These are phyloP conservation scores for Entomortierella parvispora DNA, from an alignment of 192 early-diverging fungal genomes.

Conservation along the genomic window DNA sequence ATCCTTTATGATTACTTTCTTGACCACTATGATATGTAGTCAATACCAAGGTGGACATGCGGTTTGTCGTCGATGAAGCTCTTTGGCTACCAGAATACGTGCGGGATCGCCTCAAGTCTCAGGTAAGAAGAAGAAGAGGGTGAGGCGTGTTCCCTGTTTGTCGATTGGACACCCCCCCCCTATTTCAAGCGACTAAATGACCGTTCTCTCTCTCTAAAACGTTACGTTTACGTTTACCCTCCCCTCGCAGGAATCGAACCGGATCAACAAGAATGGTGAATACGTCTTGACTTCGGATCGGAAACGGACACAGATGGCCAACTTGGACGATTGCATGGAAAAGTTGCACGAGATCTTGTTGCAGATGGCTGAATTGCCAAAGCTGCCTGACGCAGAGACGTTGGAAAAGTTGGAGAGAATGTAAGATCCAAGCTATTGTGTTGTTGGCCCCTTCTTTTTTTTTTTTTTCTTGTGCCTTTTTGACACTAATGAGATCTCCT, in stretches of 20 bases:
- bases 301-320: constrained; percentile 78
- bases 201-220: too few species aligned
- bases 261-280: constrained; percentile 76
- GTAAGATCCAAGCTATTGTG: too few species aligned
- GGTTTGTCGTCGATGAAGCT: constrained; percentile 72
- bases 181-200: too few species aligned
- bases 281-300: constrained; percentile 80
- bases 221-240: not conserved
- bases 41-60: constrained; percentile 87
- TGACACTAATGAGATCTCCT: not conserved
- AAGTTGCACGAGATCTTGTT: constrained; percentile 70
- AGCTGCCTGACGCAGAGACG: constrained; percentile 70
- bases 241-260: constrained; percentile 56
- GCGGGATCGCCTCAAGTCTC: constrained; percentile 62
- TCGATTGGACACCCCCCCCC: too few species aligned
- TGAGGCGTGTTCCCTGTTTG: not conserved
- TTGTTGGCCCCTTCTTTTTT: too few species aligned
- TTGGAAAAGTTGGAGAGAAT: constrained; percentile 68
- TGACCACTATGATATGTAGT: constrained; percentile 58
- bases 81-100: constrained; percentile 82
- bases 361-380: constrained; percentile 71
- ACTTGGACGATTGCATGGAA: constrained; percentile 83
- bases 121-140: constrained; percentile 35
- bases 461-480: not conserved
- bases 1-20: too few species aligned